phyloP scores from a whole-genome alignment of 2,329 filamentous ascomycete genomes.

The Colletotrichum sp. region DNA sequence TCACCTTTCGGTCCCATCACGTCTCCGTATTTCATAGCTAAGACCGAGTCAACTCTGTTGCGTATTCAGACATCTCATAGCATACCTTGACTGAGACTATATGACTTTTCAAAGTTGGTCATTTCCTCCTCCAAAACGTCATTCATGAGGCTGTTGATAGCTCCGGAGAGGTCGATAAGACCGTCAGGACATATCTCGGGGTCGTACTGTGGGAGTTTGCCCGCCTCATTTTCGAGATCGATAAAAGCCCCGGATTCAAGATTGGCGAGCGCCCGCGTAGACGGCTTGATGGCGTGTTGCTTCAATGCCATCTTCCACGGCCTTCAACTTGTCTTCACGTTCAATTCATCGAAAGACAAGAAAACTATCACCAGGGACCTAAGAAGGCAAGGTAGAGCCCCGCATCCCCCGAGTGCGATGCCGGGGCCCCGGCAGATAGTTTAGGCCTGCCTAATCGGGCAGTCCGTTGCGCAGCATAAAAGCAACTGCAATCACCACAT shows the following conservation, averaged over 20 bases:
- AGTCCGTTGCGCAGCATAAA: background rate
- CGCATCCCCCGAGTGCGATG: background rate
- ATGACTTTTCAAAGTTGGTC: background rate
- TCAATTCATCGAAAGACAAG: accelerated
- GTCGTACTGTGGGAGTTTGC: background rate
- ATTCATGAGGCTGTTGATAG: background rate
- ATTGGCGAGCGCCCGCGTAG: background rate
- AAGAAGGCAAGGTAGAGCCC: background rate
- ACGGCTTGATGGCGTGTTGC: background rate
- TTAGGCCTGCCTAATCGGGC: background rate
- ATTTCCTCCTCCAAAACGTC: background rate
- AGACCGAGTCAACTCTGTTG: background rate
- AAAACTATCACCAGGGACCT: background rate
- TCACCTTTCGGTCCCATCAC: background rate
- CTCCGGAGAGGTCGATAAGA: slow-evolving; percentile 3
- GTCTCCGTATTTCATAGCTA: background rate
- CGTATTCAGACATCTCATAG: background rate
- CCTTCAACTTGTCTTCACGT: background rate
- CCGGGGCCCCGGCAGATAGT: background rate
- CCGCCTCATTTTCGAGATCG: background rate
- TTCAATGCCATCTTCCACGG: background rate
- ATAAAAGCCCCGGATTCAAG: background rate
- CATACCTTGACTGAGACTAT: background rate
- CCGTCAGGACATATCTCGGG: background rate
- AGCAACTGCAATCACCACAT: background rate